Percentiles rank a stretch among this genome's conserved stretches.
Conservation (phyloP, 164 flowering plant genomes). For the Vitis amurensis region DNA sequence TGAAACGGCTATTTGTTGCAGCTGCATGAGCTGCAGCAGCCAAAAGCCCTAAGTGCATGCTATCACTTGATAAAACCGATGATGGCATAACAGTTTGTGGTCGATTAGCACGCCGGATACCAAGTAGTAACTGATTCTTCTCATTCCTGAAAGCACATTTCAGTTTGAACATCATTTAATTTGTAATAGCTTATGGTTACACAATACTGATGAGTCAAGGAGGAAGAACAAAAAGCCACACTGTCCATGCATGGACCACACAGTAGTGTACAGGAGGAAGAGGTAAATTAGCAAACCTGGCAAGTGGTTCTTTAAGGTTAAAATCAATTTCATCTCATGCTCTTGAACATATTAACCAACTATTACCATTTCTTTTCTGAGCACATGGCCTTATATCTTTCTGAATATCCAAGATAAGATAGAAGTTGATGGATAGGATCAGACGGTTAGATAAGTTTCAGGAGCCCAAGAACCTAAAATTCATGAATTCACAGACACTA, state of each 20-base stretch:
- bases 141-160: slow-evolving; percentile 65
- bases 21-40: slow-evolving; percentile 99
- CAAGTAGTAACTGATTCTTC: slow-evolving; percentile 83
- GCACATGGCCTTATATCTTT: too few species aligned
- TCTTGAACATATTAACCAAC: too few species aligned
- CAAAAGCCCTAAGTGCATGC: slow-evolving; percentile 95
- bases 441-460: not conserved
- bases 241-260: too few species aligned
- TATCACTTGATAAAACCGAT: slow-evolving; percentile 91
- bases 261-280: too few species aligned
- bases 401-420: not conserved
- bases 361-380: too few species aligned
- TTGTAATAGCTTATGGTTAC: not conserved
- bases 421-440: not conserved
- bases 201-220: not conserved
- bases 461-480: slow-evolving; percentile 1
- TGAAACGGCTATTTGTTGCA: slow-evolving; percentile 85
- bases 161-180: not conserved
- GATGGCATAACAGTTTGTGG: slow-evolving; percentile 95
- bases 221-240: too few species aligned
- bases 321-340: too few species aligned
- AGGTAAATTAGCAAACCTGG: too few species aligned
- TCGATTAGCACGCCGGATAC: slow-evolving; percentile 87
- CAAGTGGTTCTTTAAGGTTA: too few species aligned
- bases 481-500: not conserved